A percentile compares a stretch with the other conserved stretches of the same genome.
phyloP scores from a whole-genome alignment of 768 basidiomycete species.

The Suillus placidus region DNA sequence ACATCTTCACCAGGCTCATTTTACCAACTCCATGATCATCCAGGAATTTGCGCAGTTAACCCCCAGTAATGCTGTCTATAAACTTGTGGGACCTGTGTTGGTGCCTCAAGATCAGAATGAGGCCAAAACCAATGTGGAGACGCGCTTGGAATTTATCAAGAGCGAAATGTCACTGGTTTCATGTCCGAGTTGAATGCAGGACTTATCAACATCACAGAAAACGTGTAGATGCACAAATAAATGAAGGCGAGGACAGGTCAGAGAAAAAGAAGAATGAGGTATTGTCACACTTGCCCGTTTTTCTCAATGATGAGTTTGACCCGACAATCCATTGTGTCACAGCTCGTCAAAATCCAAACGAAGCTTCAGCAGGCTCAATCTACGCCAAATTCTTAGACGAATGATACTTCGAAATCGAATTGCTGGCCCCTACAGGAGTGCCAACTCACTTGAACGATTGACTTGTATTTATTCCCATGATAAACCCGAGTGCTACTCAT shows the following conservation, averaged over 20 bases:
- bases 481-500: background rate
- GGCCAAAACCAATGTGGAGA: slow-evolving; percentile 86
- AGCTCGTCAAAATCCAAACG: slow-evolving; percentile 73
- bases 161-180: slow-evolving; percentile 73
- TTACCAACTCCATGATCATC: slow-evolving; percentile 7
- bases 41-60: slow-evolving; percentile 85
- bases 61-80: slow-evolving; percentile 81
- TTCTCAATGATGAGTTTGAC: slow-evolving; percentile 11
- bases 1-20: background rate
- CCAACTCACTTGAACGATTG: background rate
- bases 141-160: slow-evolving; percentile 85
- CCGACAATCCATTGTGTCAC: slow-evolving; percentile 13
- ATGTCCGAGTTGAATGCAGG: slow-evolving; percentile 13
- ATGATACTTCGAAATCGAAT: background rate
- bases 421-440: background rate
- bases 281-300: slow-evolving; percentile 6
- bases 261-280: slow-evolving; percentile 88
- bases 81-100: slow-evolving; percentile 88
- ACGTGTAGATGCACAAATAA: slow-evolving; percentile 80
- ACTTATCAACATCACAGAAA: slow-evolving; percentile 47
- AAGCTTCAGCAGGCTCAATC: slow-evolving; percentile 49
- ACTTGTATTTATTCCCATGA: background rate
- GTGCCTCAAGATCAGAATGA: slow-evolving; percentile 88
- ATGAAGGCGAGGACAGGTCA: slow-evolving; percentile 73
- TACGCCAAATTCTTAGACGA: slow-evolving; percentile 4